These are phyloP conservation scores for Lactarius vividus DNA, from an alignment of 768 basidiomycete genomes.

Conservation along the genomic window DNA sequence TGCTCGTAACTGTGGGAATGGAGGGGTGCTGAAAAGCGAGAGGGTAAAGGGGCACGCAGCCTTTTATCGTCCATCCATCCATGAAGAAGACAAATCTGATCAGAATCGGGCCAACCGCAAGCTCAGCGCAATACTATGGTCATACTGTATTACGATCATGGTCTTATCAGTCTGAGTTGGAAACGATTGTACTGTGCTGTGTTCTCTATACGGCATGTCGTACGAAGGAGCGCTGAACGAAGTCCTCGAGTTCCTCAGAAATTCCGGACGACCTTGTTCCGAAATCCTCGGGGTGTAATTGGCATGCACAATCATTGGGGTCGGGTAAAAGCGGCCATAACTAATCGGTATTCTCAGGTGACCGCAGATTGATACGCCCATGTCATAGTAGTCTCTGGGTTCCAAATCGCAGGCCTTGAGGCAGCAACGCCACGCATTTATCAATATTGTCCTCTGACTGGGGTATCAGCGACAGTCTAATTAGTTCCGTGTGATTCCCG, in stretches of 20 bases:
- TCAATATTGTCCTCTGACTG: neutral
- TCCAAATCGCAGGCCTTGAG: neutral
- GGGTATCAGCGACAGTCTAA: neutral
- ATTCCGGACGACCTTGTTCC: neutral
- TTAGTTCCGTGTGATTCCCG: neutral
- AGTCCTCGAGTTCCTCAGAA: neutral
- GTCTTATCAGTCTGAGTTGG: constrained; percentile 17
- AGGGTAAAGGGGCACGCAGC: neutral
- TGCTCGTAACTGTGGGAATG: neutral
- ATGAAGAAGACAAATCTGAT: neutral
- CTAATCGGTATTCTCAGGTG: neutral
- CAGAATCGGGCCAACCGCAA: neutral
- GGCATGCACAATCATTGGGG: neutral
- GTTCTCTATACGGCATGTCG: constrained; percentile 8
- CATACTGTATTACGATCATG: neutral
- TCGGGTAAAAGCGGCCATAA: neutral
- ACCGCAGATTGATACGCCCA: neutral
- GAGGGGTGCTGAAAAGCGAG: neutral
- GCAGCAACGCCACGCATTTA: neutral
- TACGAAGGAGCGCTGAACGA: constrained; percentile 5
- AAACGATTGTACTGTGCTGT: neutral
- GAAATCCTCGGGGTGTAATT: neutral
- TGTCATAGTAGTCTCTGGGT: neutral
- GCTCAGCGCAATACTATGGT: constrained; percentile 7
- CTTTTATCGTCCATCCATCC: neutral